Conservation (phyloP, 2,329 filamentous ascomycete species). For the Colletotrichum cuscutae region DNA sequence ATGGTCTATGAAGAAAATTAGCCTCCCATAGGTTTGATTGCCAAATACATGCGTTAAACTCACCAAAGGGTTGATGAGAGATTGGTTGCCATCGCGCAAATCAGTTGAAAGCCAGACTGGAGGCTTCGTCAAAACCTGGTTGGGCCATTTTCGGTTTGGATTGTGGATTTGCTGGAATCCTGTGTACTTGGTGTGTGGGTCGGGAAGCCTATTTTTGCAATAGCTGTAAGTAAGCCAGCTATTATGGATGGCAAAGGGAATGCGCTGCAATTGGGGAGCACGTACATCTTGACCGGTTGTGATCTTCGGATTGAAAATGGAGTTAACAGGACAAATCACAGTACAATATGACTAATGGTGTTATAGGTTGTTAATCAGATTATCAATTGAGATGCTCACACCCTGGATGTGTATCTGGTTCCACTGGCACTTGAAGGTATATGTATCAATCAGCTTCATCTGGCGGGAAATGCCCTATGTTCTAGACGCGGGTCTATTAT, state of each 20-base stretch:
- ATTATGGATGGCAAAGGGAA: not conserved
- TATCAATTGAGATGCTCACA: not conserved
- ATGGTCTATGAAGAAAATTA: slow-evolving; percentile 69
- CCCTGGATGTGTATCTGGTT: not conserved
- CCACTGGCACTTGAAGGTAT: not conserved
- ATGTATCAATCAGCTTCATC: not conserved
- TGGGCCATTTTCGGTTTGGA: slow-evolving; percentile 21
- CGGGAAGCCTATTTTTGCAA: not conserved
- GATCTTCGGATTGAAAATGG: not conserved
- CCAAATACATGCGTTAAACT: not conserved
- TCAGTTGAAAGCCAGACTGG: slow-evolving; percentile 77
- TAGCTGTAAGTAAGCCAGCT: not conserved
- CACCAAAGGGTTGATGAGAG: slow-evolving; percentile 31
- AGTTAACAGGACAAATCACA: not conserved
- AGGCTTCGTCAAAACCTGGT: slow-evolving; percentile 43
- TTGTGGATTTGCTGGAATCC: slow-evolving; percentile 10
- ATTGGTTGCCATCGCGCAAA: slow-evolving; percentile 66
- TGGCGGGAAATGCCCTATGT: not conserved
- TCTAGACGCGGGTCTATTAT: not conserved
- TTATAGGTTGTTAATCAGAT: not conserved
- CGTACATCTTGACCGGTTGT: not conserved
- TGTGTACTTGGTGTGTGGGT: slow-evolving; percentile 16
- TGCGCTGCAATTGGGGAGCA: not conserved
- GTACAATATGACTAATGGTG: not conserved
- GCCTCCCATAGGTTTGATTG: not conserved